Base-by-base conservation (phyloP, 805 yeast genomes). In the Saccharomycopsis fibuligera region DNA sequence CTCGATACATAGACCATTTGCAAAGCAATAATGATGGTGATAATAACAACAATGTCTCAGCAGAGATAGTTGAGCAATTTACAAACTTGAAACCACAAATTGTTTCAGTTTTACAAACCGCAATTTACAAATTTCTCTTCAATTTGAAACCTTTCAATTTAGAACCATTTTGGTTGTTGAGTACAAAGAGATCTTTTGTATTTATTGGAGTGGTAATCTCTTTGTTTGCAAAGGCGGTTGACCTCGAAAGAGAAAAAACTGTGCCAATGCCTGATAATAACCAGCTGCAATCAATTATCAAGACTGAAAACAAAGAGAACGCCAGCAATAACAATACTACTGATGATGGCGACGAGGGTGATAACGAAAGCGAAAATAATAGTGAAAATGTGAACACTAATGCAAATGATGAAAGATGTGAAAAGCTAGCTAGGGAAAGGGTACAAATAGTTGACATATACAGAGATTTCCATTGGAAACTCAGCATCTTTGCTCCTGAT, bases 151-250 rank as follows among this genome's bases (percentile, higher is more conserved):
- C 48, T 2, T 56, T 50, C 21, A 60, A 59, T 41, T 52, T 61
- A 44, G 47, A 49, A 23, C 44, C 53, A 8, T 57, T 56, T 41
- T 57, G 59, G 59, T 50, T 56, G 22, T 42, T 50, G 2, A 47
- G 45, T 35, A 48, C 55, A n/a, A 43, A 53, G 19, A 50, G 49
- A 35, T 50, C 54, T 1, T 57, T 61, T 17, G 56, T 58, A 9
- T 55, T 57, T 33, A 54, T 58, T 27, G 62, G 62, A 2, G 55
- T 55, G 24, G 50, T 56, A 5, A 36, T 52, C 6, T 54, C 53
- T 8, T 42, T 61, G 22, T n/a, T n/a, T n/a, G n/a, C n/a, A n/a
- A n/a, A n/a, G n/a, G n/a, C n/a, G 5, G n/a, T n/a, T n/a, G n/a
- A n/a, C n/a, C n/a, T n/a, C 4, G 5, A 25, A 14, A n/a, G 5